A percentile compares a stretch with the other conserved stretches of the same genome.
Evolutionary conservation across 2,329 filamentous ascomycete species (phyloP).

Genomic region (Penicillium hordei): DNA sequence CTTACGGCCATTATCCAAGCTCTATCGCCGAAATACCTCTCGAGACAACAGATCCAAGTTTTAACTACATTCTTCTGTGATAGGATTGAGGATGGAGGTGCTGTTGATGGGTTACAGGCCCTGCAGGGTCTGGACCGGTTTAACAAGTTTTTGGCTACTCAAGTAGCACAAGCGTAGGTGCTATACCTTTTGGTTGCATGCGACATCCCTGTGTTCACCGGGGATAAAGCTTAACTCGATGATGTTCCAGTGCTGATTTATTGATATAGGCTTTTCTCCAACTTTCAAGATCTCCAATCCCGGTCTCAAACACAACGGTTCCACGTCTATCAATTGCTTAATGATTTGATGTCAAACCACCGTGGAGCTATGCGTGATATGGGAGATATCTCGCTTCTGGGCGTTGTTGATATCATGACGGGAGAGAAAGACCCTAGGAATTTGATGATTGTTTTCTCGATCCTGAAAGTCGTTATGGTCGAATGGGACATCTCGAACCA

Average conservation of each 20-base stretch:
- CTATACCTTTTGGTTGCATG: constrained; percentile 6
- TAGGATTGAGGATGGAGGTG: constrained; percentile 62
- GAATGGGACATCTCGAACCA: constrained; percentile 65
- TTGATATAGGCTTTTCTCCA: constrained; percentile 46
- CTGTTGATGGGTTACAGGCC: constrained; percentile 58
- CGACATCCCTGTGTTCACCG: background rate
- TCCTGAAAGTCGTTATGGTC: constrained; percentile 65
- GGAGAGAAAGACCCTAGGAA: constrained; percentile 70
- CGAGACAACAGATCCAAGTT: constrained; percentile 62
- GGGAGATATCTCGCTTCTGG: constrained; percentile 60
- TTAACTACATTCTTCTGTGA: constrained; percentile 65
- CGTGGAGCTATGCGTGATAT: constrained; percentile 58
- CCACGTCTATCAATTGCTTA: constrained; percentile 61
- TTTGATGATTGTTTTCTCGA: constrained; percentile 68
- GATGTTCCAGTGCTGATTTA: constrained; percentile 16
- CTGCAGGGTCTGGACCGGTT: constrained; percentile 62
- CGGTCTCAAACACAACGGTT: constrained; percentile 66
- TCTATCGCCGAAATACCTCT: constrained; percentile 56
- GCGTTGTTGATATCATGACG: constrained; percentile 64
- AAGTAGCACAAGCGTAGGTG: constrained; percentile 54
- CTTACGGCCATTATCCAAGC: constrained; percentile 47
- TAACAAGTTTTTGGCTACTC: constrained; percentile 56
- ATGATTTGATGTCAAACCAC: constrained; percentile 62
- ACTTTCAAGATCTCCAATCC: constrained; percentile 58
- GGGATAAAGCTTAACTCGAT: constrained; percentile 14